These are phyloP conservation scores for Gnomoniopsis sp. DNA, from an alignment of 2,329 filamentous ascomycete species.

Conservation along the genomic window DNA sequence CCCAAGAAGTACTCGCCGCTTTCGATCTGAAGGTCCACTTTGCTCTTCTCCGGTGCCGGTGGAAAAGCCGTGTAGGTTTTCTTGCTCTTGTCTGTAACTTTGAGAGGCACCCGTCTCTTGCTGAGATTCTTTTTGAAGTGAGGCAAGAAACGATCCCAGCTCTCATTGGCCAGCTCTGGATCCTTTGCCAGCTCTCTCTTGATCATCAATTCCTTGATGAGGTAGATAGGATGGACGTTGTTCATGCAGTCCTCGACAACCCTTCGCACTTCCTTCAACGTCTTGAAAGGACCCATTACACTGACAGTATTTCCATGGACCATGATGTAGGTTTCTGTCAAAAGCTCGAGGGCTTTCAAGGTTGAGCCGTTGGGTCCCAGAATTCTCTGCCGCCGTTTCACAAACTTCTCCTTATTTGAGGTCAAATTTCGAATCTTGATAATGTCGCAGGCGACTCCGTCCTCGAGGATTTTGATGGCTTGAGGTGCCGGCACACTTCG, in stretches of 20 bases:
- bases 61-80: slow-evolving; percentile 97
- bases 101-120: slow-evolving; percentile 77
- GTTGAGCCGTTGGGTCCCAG: slow-evolving; percentile 89
- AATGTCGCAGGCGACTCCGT: slow-evolving; percentile 87
- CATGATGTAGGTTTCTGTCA: slow-evolving; percentile 88
- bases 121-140: slow-evolving; percentile 92
- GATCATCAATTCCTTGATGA: slow-evolving; percentile 73
- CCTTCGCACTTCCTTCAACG: slow-evolving; percentile 84
- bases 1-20: slow-evolving; percentile 94
- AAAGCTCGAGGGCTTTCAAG: slow-evolving; percentile 86
- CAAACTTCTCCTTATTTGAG: slow-evolving; percentile 90
- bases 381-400: slow-evolving; percentile 90
- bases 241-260: slow-evolving; percentile 95
- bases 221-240: slow-evolving; percentile 94
- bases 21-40: slow-evolving; percentile 97
- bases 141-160: slow-evolving; percentile 93
- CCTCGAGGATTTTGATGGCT: slow-evolving; percentile 90
- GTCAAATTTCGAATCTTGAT: slow-evolving; percentile 93
- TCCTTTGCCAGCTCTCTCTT: slow-evolving; percentile 79
- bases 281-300: slow-evolving; percentile 89
- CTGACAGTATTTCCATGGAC: slow-evolving; percentile 96
- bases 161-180: slow-evolving; percentile 78
- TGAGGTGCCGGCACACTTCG: slow-evolving; percentile 90
- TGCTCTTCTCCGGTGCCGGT: slow-evolving; percentile 95
- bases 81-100: slow-evolving; percentile 88